Percentiles rank a stretch among this genome's conserved stretches.
Conservation (phyloP, 192 early-diverging fungal species). For the Rhizophagus sp. region DNA sequence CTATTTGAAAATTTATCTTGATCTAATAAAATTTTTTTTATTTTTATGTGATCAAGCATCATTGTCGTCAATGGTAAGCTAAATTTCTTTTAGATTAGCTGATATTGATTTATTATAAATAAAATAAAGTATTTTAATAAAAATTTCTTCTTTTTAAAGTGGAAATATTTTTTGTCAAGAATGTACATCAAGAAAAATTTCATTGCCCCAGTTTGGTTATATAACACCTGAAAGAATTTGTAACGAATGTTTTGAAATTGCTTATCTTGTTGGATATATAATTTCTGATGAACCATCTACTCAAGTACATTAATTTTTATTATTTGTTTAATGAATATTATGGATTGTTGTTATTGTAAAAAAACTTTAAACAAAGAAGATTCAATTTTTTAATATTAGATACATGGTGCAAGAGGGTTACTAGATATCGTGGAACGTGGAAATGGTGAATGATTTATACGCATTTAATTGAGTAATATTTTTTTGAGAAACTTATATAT, state of each 20-base stretch:
- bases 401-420: slow-evolving; percentile 53
- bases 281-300: slow-evolving; percentile 55
- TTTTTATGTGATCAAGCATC: slow-evolving; percentile 43
- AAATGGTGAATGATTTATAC: slow-evolving; percentile 42
- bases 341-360: neutral
- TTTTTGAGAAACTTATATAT: neutral
- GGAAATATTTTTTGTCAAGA: slow-evolving; percentile 60
- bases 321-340: neutral
- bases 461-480: neutral
- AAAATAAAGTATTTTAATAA: neutral
- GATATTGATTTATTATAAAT: neutral
- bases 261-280: slow-evolving; percentile 56
- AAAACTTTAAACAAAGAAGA: neutral
- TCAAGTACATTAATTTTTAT: slow-evolving; percentile 41
- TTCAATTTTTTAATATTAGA: slow-evolving; percentile 29
- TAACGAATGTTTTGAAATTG: slow-evolving; percentile 56
- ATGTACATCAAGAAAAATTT: slow-evolving; percentile 51
- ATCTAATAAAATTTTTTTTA: slow-evolving; percentile 9
- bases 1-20: neutral
- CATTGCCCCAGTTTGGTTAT: slow-evolving; percentile 57
- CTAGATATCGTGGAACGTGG: slow-evolving; percentile 52
- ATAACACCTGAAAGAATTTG: slow-evolving; percentile 56
- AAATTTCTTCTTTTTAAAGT: slow-evolving; percentile 33
- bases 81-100: neutral
- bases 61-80: slow-evolving; percentile 60